phyloP scores from a whole-genome alignment of 2,329 filamentous ascomycete species.

The Elsinoe ampelina region DNA sequence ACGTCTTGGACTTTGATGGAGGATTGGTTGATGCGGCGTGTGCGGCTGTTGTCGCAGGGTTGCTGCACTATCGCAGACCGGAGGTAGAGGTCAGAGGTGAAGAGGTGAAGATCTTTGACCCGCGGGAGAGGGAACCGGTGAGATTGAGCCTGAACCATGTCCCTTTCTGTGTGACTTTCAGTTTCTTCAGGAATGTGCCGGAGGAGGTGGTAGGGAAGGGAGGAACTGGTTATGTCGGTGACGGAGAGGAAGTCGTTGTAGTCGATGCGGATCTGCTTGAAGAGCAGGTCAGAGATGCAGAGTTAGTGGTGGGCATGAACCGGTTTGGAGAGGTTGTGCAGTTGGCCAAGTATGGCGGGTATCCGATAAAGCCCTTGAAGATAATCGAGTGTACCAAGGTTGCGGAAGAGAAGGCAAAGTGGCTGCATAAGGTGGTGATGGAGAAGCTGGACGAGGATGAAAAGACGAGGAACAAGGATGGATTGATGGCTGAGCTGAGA shows the following conservation, averaged over 20 bases:
- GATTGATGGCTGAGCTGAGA: constrained; percentile 68
- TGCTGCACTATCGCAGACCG: constrained; percentile 84
- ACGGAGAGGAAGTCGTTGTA: constrained; percentile 61
- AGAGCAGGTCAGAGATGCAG: constrained; percentile 64
- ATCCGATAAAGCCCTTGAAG: constrained; percentile 67
- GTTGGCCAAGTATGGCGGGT: constrained; percentile 81
- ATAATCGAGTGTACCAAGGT: constrained; percentile 67
- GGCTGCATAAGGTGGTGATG: constrained; percentile 66
- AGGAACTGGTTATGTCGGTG: constrained; percentile 33
- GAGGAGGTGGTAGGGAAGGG: constrained; percentile 9
- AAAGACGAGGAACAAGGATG: constrained; percentile 67
- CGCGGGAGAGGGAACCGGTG: constrained; percentile 80
- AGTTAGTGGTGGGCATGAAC: constrained; percentile 77
- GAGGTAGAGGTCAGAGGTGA: constrained; percentile 83
- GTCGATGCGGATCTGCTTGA: constrained; percentile 66
- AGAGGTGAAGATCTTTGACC: constrained; percentile 71
- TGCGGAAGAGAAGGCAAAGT: constrained; percentile 70
- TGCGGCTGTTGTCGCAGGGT: constrained; percentile 74
- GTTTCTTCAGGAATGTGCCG: constrained; percentile 51
- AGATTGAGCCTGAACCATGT: constrained; percentile 84
- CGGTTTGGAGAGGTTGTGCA: constrained; percentile 84
- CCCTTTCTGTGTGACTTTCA: constrained; percentile 84
- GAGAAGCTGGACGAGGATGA: constrained; percentile 66
- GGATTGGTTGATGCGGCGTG: constrained; percentile 81
- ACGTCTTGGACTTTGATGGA: constrained; percentile 84